Conservation (phyloP, 2,329 filamentous ascomycete species). For the Claviceps fusiformis region DNA sequence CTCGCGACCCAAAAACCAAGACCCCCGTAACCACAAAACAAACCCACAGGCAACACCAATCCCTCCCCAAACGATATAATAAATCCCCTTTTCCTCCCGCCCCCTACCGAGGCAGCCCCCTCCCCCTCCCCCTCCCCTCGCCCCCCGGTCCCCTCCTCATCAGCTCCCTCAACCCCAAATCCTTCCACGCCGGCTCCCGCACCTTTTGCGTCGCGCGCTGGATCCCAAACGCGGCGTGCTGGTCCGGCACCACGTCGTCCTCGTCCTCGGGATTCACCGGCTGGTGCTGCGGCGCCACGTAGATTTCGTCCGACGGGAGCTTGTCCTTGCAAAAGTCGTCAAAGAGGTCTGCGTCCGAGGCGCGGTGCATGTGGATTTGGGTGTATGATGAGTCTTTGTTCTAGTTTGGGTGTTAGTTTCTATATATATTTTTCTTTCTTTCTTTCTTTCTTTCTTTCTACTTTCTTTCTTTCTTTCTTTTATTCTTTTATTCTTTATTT, state of each 20-base stretch:
- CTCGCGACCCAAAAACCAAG: neutral
- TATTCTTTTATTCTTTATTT: neutral
- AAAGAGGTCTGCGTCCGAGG: constrained; percentile 64
- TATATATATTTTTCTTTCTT: neutral
- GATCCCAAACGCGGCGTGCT: constrained; percentile 79
- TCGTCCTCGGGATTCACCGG: constrained; percentile 80
- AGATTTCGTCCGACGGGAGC: constrained; percentile 65
- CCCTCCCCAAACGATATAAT: too few relatives aligned
- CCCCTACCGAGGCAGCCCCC: neutral
- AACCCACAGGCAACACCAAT: too few relatives aligned
- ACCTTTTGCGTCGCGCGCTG: constrained; percentile 62
- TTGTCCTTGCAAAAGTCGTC: constrained; percentile 62
- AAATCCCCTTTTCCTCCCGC: neutral
- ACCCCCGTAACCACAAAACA: neutral
- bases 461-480: too few relatives aligned
- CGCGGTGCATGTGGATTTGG: constrained; percentile 59
- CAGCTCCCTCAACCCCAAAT: constrained; percentile 58
- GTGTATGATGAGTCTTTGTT: constrained; percentile 66
- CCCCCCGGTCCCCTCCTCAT: constrained; percentile 46
- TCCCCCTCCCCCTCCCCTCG: constrained; percentile 5
- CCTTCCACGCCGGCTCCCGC: constrained; percentile 64
- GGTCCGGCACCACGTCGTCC: constrained; percentile 77
- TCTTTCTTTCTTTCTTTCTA: neutral
- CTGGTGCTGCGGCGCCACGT: constrained; percentile 66
- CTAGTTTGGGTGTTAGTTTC: constrained; percentile 19